A percentile compares a stretch with the other conserved stretches of the same genome.
Evolutionary conservation across 192 early-diverging fungal species (phyloP).

Genomic region (Coemansia sp.): DNA sequence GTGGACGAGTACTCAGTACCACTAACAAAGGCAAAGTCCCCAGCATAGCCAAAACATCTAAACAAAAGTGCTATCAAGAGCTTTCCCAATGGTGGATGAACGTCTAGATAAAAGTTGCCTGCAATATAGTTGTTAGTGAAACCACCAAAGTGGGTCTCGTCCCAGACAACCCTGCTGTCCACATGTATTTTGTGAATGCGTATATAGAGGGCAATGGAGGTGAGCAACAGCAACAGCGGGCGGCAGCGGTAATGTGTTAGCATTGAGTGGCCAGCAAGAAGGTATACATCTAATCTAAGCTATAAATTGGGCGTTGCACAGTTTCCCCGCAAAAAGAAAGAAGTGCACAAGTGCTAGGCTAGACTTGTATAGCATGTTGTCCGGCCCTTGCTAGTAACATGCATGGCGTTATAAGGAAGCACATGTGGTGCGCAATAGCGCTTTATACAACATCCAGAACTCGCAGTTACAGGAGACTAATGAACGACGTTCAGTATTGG

Average conservation of each 20-base stretch:
- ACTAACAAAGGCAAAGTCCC: constrained; percentile 78
- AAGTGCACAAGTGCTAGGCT: background rate
- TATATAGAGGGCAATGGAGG: constrained; percentile 4
- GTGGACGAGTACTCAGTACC: constrained; percentile 72
- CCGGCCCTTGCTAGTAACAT: background rate
- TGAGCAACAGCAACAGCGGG: constrained; percentile 8
- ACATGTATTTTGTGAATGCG: constrained; percentile 57
- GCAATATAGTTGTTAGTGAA: constrained; percentile 91
- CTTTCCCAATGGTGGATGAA: constrained; percentile 90
- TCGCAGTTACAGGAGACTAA: background rate
- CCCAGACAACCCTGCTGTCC: constrained; percentile 69
- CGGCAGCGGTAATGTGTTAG: background rate
- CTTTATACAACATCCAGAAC: background rate
- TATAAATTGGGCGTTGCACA: background rate
- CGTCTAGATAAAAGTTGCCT: constrained; percentile 91
- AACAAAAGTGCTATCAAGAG: constrained; percentile 69
- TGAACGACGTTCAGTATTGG: background rate
- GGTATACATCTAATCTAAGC: background rate
- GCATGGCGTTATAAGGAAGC: background rate
- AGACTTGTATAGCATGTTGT: background rate
- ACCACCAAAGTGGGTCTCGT: constrained; percentile 97
- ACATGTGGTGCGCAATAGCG: background rate
- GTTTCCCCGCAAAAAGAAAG: background rate
- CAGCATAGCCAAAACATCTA: constrained; percentile 70
- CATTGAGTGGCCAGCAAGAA: background rate